Percentiles rank a stretch among this genome's conserved stretches.
Conservation (phyloP, 2,329 filamentous ascomycete genomes). For the Fusarium sp. region DNA sequence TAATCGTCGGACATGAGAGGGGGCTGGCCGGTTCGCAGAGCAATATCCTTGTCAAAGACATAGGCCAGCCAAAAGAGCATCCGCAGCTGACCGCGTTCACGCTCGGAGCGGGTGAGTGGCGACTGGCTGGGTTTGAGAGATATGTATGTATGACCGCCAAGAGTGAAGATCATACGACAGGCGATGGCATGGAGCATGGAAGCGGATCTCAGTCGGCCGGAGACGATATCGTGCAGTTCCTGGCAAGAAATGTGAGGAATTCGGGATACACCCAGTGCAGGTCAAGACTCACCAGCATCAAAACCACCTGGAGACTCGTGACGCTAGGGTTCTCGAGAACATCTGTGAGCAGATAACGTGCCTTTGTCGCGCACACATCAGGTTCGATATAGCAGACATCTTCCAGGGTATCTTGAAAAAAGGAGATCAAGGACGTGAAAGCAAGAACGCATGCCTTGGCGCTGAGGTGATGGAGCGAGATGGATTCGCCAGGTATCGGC, state of each 20-base stretch:
- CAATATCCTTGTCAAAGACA: slow-evolving; percentile 64
- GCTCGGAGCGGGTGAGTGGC: slow-evolving; percentile 35
- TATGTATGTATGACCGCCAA: slow-evolving; percentile 55
- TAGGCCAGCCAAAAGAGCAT: slow-evolving; percentile 65
- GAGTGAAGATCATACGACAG: slow-evolving; percentile 58
- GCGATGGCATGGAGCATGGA: slow-evolving; percentile 56
- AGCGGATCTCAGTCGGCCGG: slow-evolving; percentile 57
- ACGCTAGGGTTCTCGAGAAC: slow-evolving; percentile 55
- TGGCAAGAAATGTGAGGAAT: slow-evolving; percentile 15
- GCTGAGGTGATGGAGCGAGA: slow-evolving; percentile 44
- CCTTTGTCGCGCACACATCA: slow-evolving; percentile 53
- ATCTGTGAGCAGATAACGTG: slow-evolving; percentile 54
- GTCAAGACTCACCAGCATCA: slow-evolving; percentile 56
- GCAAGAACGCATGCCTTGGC: slow-evolving; percentile 59
- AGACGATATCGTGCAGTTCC: slow-evolving; percentile 55
- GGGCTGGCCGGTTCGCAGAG: slow-evolving; percentile 62
- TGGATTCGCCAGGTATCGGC: slow-evolving; percentile 13
- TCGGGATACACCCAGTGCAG: background rate
- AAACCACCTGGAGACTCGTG: slow-evolving; percentile 54
- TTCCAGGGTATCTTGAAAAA: slow-evolving; percentile 30
- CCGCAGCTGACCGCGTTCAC: slow-evolving; percentile 49
- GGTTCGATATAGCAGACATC: slow-evolving; percentile 47
- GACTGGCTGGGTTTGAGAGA: slow-evolving; percentile 15
- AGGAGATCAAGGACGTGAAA: slow-evolving; percentile 53
- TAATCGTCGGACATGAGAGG: slow-evolving; percentile 57